phyloP scores from a whole-genome alignment of 257 asterid species.

The Cinchona pubescens region DNA sequence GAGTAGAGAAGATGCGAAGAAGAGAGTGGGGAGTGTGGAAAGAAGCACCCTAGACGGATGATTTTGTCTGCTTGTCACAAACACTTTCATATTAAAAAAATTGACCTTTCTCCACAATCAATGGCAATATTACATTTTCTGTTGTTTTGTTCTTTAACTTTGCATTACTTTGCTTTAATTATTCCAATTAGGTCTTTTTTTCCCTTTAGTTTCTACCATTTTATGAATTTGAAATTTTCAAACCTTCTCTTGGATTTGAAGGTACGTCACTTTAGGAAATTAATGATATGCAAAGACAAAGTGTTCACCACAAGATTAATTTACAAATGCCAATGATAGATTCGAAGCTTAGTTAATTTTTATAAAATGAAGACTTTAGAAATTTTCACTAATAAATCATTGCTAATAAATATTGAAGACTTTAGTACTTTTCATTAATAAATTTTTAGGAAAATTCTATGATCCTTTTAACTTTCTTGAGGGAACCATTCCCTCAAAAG shows the following conservation, averaged over 20 bases:
- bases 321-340: not conserved
- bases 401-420: too few species aligned
- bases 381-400: too few species aligned
- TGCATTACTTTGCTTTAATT: not conserved
- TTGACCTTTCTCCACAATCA: slow-evolving; percentile 12
- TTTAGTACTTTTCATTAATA: too few species aligned
- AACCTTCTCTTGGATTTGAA: not conserved
- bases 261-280: not conserved
- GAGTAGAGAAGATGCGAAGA: not conserved
- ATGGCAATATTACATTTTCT: not conserved
- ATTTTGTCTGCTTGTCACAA: slow-evolving; percentile 9
- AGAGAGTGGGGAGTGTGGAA: not conserved
- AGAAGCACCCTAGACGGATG: not conserved
- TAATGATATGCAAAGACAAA: not conserved
- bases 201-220: not conserved
- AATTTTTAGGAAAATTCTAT: too few species aligned
- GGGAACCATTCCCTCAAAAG: too few species aligned
- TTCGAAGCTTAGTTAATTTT: too few species aligned
- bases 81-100: not conserved
- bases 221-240: not conserved
- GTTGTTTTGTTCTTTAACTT: not conserved
- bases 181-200: not conserved
- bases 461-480: too few species aligned
- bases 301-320: not conserved
- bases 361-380: too few species aligned